Evolutionary conservation across 2,329 filamentous ascomycete genomes (phyloP).

Genomic region (Calonectria pseudoreteaudii): DNA sequence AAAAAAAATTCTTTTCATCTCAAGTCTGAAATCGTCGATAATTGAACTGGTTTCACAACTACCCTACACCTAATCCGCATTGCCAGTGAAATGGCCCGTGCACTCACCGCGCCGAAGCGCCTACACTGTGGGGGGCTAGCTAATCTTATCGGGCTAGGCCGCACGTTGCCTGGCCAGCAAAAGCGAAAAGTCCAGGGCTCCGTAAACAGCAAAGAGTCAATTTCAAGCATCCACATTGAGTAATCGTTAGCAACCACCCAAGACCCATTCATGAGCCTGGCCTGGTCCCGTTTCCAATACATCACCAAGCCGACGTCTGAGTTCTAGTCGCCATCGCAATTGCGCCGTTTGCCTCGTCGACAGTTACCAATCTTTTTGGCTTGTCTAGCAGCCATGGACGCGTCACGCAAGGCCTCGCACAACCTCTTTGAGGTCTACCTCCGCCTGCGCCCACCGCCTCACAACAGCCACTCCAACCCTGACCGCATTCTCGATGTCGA

Average conservation of each 20-base stretch:
- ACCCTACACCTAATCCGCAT: background rate
- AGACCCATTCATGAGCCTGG: constrained; percentile 39
- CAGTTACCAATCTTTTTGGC: background rate
- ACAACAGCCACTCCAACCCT: constrained; percentile 53
- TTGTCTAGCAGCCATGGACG: constrained; percentile 50
- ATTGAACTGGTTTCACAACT: background rate
- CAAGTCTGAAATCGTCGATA: background rate
- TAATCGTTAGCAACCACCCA: constrained; percentile 23
- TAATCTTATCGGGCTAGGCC: constrained; percentile 23
- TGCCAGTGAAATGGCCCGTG: background rate
- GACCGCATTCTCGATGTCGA: constrained; percentile 88
- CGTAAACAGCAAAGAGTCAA: constrained; percentile 28
- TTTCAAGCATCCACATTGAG: constrained; percentile 17
- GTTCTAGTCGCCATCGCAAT: background rate
- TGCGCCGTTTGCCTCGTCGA: background rate
- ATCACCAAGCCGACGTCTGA: constrained; percentile 22
- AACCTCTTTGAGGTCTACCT: constrained; percentile 93
- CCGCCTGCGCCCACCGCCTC: constrained; percentile 79
- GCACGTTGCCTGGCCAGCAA: constrained; percentile 40
- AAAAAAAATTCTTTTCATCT: background rate
- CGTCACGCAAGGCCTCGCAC: constrained; percentile 50
- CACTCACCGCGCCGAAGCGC: background rate
- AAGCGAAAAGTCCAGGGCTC: constrained; percentile 8
- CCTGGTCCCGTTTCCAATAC: constrained; percentile 24
- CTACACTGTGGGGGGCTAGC: background rate